Percentiles rank a stretch among this genome's conserved stretches.
These are phyloP conservation scores for Lichtheimia ramosa DNA, from an alignment of 371 early-diverging fungal genomes.

Conservation along the genomic window DNA sequence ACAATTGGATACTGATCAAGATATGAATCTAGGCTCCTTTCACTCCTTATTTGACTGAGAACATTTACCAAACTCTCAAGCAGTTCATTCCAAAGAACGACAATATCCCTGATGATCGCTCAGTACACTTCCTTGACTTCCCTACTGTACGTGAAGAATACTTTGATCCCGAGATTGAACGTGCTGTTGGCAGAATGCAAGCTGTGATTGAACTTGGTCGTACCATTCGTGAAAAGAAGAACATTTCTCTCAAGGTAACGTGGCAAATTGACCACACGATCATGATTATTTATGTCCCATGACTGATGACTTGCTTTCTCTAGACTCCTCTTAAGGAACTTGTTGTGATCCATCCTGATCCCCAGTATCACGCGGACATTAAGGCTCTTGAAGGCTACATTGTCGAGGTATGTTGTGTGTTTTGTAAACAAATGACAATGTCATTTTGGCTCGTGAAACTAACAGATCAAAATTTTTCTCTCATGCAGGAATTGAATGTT, in stretches of 20 bases:
- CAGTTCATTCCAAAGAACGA: constrained; percentile 62
- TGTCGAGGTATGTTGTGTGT: constrained; percentile 51
- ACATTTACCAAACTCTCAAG: constrained; percentile 95
- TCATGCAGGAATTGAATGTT: constrained; percentile 88
- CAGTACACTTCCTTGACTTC: constrained; percentile 92
- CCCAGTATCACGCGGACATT: constrained; percentile 88
- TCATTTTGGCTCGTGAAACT: background rate
- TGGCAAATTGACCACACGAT: background rate
- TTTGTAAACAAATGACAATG: too few species aligned
- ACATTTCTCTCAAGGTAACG: constrained; percentile 82
- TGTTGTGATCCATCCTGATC: constrained; percentile 88
- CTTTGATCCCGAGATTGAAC: constrained; percentile 94
- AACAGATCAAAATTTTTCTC: constrained; percentile 25
- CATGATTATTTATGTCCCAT: background rate
- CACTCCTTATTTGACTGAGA: constrained; percentile 98
- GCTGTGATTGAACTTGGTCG: constrained; percentile 97
- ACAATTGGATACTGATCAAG: too few species aligned
- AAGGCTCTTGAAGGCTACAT: constrained; percentile 82
- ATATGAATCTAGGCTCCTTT: constrained; percentile 82
- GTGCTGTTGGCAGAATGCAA: constrained; percentile 94
- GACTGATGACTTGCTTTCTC: background rate
- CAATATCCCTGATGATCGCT: constrained; percentile 75
- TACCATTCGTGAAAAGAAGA: constrained; percentile 92
- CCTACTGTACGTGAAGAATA: constrained; percentile 93
- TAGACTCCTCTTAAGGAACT: constrained; percentile 94